Evolutionary conservation across 345 rosid species (phyloP).

Genomic region (Brassica carinata): DNA sequence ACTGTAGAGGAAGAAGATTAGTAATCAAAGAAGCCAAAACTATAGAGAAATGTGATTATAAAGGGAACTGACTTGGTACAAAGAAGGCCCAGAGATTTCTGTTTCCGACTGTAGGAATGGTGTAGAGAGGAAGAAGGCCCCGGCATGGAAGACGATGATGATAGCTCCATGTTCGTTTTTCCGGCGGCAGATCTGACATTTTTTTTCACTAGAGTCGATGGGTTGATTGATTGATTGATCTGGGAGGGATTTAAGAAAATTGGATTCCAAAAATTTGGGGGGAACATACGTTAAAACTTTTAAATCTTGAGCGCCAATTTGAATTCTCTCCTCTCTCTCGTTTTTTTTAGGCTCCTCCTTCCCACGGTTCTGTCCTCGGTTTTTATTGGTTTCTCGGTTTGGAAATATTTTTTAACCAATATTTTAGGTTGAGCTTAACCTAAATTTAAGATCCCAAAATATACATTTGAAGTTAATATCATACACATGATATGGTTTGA

Average conservation of each 20-base stretch:
- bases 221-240: neutral
- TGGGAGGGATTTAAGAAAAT: conserved; percentile 29
- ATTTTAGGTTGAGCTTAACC: neutral
- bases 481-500: no score
- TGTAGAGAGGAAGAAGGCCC: conserved; percentile 62
- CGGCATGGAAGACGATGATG: conserved; percentile 39
- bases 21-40: neutral
- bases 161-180: conserved; percentile 21
- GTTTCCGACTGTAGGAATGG: conserved; percentile 71
- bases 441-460: neutral
- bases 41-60: neutral
- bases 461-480: neutral
- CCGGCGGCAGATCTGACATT: conserved; percentile 40
- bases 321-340: conserved; percentile 6
- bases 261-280: conserved; percentile 10
- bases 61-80: conserved; percentile 66
- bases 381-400: conserved; percentile 21
- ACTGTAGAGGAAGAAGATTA: conserved; percentile 33
- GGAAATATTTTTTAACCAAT: neutral
- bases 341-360: conserved; percentile 17
- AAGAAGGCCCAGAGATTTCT: conserved; percentile 88
- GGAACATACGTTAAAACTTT: conserved; percentile 18
- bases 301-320: conserved; percentile 41
- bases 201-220: neutral
- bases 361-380: conserved; percentile 16